Evolutionary conservation across 108 stramenopile genomes (phyloP), one percentile per base, ranked within the genome.

Genomic region (Conticribra weissflogii): DNA sequence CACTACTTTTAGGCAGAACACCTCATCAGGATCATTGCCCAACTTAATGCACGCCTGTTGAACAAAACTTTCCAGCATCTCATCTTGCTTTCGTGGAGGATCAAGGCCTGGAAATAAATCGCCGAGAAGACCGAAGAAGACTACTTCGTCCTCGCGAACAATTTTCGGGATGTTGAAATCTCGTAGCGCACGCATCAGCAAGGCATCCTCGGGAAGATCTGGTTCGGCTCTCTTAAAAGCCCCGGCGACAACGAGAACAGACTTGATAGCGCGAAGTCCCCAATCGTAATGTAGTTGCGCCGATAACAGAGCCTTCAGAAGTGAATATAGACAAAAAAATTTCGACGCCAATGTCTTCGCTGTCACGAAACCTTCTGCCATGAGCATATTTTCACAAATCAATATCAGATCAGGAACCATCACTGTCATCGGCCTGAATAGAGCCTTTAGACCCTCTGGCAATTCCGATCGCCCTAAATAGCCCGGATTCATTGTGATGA

Each of bases 401-500:
- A 91, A 81, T 9, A 86, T 83, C 4, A 86, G 73, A 64, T 91
- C 89, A 3, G 89, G 89, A 16, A 87, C 89, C 85, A 88, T 88
- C 29, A 91, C 87, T 23, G 89, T 88, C 66, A 91, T 88, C 23
- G 87, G 87, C 16, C 89, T 85, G 68, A 91, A 91, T 18, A 91
- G 50, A 21, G 87, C 87, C 70, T 91, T 91, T 29, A 91, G 69
- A 34, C 87, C 86, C 52, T 91, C 89, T 3, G 89, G 89, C 18
- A 91, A 58, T 77, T 88, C 89, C 5, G 81, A 81, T 9, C 89
- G 78, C 2, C 89, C 89, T 5, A 88, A 82, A 48, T 91, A 91
- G 14, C 89, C 89, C 15, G 89, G 89, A 60, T 91, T 91, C 87
- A 91, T 91, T 47, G 87, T 91, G 47, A 91, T 91, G 54, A 86